Percentiles rank a stretch among this genome's conserved stretches.
Conservation (phyloP, 2,329 filamentous ascomycete genomes). For the Botrytis fabae region DNA sequence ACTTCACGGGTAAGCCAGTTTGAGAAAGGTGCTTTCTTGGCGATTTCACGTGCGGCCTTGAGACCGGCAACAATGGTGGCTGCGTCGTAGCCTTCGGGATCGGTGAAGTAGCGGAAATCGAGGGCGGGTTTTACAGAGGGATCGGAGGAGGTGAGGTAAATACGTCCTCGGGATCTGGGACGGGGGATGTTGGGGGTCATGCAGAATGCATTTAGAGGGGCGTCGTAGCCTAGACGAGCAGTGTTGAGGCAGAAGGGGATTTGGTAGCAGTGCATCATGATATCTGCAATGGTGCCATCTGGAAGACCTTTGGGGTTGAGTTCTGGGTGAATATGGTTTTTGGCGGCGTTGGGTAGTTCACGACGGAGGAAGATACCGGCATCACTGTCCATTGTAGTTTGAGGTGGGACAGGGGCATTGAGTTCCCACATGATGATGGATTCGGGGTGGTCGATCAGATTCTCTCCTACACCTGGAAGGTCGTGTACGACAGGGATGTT, state of each 20-base stretch:
- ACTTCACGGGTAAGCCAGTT: slow-evolving; percentile 46
- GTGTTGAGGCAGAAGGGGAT: slow-evolving; percentile 92
- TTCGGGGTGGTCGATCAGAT: slow-evolving; percentile 42
- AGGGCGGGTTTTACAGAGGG: slow-evolving; percentile 49
- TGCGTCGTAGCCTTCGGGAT: slow-evolving; percentile 57
- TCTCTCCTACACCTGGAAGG: slow-evolving; percentile 42
- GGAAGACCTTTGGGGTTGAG: slow-evolving; percentile 45
- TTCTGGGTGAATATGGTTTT: slow-evolving; percentile 48
- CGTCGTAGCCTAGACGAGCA: slow-evolving; percentile 67
- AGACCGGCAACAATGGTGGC: slow-evolving; percentile 47
- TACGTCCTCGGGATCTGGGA: slow-evolving; percentile 58
- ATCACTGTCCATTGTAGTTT: slow-evolving; percentile 53
- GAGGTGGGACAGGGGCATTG: slow-evolving; percentile 44
- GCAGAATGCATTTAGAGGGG: slow-evolving; percentile 52
- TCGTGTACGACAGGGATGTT: slow-evolving; percentile 40
- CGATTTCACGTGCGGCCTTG: slow-evolving; percentile 41
- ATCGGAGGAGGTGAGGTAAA: slow-evolving; percentile 54
- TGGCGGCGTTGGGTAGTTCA: slow-evolving; percentile 64
- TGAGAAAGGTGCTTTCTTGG: slow-evolving; percentile 44
- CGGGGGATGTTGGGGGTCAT: slow-evolving; percentile 60
- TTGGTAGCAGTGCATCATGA: slow-evolving; percentile 98
- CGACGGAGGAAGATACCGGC: slow-evolving; percentile 70
- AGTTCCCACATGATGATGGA: slow-evolving; percentile 53
- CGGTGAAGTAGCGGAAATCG: slow-evolving; percentile 56
- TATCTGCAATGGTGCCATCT: slow-evolving; percentile 75